phyloP scores from a whole-genome alignment of 2,329 filamentous ascomycete species.

The Fusarium lyarnte region DNA sequence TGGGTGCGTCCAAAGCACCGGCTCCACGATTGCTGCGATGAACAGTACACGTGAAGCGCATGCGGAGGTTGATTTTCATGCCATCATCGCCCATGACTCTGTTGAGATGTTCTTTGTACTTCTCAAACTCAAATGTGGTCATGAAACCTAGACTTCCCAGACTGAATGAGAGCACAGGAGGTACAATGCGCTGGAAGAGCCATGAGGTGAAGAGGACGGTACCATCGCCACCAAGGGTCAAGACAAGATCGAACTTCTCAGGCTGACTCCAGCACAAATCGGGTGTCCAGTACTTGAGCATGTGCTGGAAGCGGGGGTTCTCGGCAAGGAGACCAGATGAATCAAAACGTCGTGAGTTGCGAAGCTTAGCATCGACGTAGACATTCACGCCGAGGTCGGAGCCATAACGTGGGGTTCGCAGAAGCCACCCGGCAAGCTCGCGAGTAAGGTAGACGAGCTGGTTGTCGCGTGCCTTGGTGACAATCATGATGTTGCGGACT shows the following conservation, averaged over 20 bases:
- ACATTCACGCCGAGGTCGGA: slow-evolving; percentile 93
- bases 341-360: slow-evolving; percentile 87
- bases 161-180: slow-evolving; percentile 85
- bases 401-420: slow-evolving; percentile 89
- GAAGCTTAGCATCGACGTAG: slow-evolving; percentile 96
- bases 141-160: slow-evolving; percentile 88
- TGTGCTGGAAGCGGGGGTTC: slow-evolving; percentile 79
- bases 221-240: slow-evolving; percentile 86
- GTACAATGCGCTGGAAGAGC: slow-evolving; percentile 91
- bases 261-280: slow-evolving; percentile 94
- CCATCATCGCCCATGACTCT: slow-evolving; percentile 92
- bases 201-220: slow-evolving; percentile 90
- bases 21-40: slow-evolving; percentile 71
- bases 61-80: slow-evolving; percentile 96
- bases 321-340: slow-evolving; percentile 75
- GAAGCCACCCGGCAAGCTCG: slow-evolving; percentile 87
- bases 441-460: slow-evolving; percentile 88
- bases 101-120: slow-evolving; percentile 87
- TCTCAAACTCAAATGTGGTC: slow-evolving; percentile 86
- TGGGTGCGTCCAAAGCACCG: slow-evolving; percentile 58
- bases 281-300: slow-evolving; percentile 96
- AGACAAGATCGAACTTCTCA: slow-evolving; percentile 94
- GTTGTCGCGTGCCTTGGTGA: slow-evolving; percentile 97
- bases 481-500: slow-evolving; percentile 95
- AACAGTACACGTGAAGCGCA: slow-evolving; percentile 98